Conservation (phyloP, 345 rosid species). For the Kandelia obovata region DNA sequence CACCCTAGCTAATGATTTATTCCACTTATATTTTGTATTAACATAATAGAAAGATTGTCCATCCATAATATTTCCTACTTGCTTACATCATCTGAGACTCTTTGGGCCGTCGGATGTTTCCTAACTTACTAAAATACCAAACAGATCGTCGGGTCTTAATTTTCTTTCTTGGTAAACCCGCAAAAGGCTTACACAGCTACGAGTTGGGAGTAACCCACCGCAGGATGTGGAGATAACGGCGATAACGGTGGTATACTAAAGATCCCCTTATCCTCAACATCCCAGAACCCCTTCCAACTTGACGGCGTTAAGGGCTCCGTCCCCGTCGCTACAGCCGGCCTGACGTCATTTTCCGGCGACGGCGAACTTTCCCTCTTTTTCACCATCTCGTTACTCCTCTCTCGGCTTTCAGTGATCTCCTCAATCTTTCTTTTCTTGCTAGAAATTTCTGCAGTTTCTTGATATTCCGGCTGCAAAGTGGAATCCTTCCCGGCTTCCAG, state of each 20-base stretch:
- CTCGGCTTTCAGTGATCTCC: constrained; percentile 6
- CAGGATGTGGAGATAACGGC: constrained; percentile 66
- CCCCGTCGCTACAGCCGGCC: neutral
- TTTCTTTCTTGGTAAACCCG: neutral
- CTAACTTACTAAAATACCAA: neutral
- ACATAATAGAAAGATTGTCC: neutral
- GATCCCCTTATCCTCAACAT: constrained; percentile 52
- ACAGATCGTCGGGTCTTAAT: too few species aligned
- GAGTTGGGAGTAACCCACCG: constrained; percentile 38
- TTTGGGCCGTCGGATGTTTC: constrained; percentile 14
- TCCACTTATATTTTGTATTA: neutral
- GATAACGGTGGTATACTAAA: constrained; percentile 80
- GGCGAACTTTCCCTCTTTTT: constrained; percentile 15
- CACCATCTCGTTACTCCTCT: constrained; percentile 1
- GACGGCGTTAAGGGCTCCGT: constrained; percentile 84
- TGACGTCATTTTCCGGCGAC: constrained; percentile 18
- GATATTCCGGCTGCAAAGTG: constrained; percentile 5
- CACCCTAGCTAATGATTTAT: neutral
- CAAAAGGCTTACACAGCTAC: constrained; percentile 29
- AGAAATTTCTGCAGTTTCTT: neutral
- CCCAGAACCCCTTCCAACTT: constrained; percentile 85
- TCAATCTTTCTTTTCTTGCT: constrained; percentile 39
- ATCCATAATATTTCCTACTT: neutral
- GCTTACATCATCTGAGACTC: neutral
- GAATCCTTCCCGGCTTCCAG: constrained; percentile 51